Percentiles rank a stretch among this genome's conserved stretches.
These are phyloP conservation scores for Pelagophyceae sp. DNA, from an alignment of 352 stramenopile genomes.

Conservation along the genomic window DNA sequence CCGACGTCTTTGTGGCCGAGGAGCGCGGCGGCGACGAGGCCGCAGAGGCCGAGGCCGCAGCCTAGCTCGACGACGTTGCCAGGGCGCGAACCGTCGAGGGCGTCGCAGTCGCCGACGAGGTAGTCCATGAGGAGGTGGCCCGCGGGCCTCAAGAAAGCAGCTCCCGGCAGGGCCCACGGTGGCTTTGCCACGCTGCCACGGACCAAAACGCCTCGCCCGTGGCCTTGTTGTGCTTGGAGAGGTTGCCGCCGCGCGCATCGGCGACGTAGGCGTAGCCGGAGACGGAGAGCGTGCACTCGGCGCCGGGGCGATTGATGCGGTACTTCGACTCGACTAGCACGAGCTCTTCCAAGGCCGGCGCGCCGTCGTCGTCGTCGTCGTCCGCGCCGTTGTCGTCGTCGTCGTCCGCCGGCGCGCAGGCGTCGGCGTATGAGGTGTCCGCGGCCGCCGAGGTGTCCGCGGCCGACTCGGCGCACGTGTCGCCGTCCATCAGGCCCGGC, in stretches of 20 bases:
- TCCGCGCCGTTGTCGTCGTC: no score
- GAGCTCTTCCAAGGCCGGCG: no score
- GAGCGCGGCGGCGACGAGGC: neutral
- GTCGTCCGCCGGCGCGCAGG: no score
- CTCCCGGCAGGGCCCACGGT: no score
- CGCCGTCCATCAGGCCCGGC: no score
- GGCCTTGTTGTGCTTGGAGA: neutral
- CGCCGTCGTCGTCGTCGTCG: no score
- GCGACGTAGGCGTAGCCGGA: neutral
- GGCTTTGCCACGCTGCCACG: no score
- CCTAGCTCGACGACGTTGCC: neutral
- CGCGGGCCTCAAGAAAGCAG: no score
- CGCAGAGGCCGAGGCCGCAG: conserved; percentile 4
- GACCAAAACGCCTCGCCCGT: conserved; percentile 9
- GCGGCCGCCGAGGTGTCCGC: no score
- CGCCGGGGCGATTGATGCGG: neutral
- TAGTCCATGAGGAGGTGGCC: neutral
- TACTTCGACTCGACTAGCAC: no score
- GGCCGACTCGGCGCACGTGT: no score
- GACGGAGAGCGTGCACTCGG: neutral
- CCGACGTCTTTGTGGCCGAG: neutral
- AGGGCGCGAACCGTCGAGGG: neutral
- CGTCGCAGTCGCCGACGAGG: neutral
- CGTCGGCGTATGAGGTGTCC: no score
- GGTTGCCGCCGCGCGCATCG: neutral